Evolutionary conservation across 441 rosid genomes (phyloP).

Genomic region (Omphalea diandra): DNA sequence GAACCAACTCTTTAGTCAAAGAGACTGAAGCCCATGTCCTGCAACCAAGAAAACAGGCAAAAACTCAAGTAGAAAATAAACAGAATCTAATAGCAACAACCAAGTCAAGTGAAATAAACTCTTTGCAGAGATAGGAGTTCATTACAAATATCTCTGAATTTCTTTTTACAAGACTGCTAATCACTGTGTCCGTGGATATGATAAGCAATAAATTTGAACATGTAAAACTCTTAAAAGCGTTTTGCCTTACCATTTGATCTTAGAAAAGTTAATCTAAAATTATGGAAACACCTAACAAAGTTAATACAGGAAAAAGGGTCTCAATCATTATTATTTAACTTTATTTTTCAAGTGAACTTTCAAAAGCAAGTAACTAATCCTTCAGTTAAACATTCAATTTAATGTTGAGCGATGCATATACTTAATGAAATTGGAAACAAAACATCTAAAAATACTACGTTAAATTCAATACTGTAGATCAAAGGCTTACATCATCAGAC

Average conservation of each 20-base stretch:
- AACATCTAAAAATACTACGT: no score
- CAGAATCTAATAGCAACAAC: neutral
- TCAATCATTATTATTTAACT: neutral
- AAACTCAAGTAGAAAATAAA: neutral
- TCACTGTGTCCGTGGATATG: no score
- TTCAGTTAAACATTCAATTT: no score
- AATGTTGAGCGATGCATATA: neutral
- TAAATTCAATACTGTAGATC: neutral
- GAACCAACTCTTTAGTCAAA: conserved; percentile 33
- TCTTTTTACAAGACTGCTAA: no score
- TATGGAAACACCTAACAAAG: neutral
- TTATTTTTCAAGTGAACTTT: neutral
- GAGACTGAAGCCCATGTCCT: conserved; percentile 61
- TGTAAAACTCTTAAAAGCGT: no score
- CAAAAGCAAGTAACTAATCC: neutral
- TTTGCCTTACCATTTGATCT: neutral
- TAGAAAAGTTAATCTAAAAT: neutral
- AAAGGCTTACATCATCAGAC: conserved; percentile 61
- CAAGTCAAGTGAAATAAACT: no score
- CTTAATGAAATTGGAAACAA: neutral
- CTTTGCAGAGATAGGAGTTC: no score
- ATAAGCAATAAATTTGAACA: no score
- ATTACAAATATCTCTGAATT: no score
- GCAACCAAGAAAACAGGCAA: conserved; percentile 19
- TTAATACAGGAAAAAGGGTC: neutral